phyloP scores from a whole-genome alignment of 140 eudicot genomes.

The Cichorium intybus region DNA sequence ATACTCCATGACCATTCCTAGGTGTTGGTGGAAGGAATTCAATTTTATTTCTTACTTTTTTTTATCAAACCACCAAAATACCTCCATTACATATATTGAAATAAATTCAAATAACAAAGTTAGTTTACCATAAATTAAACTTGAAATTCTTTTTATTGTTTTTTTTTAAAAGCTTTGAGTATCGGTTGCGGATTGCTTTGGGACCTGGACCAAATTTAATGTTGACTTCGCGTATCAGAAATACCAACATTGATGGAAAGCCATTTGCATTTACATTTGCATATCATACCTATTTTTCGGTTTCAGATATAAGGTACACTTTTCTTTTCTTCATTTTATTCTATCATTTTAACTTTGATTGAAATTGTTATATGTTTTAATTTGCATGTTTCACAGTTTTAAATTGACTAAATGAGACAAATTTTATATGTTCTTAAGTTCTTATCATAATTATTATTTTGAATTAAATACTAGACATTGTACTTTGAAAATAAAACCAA shows the following conservation, averaged over 20 bases:
- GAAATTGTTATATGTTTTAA: too few relatives aligned
- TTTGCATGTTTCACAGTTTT: background rate
- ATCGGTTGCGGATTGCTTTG: constrained; percentile 66
- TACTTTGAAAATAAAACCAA: too few relatives aligned
- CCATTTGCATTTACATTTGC: constrained; percentile 79
- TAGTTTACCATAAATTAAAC: too few relatives aligned
- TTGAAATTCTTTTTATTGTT: constrained; percentile 1
- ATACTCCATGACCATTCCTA: too few relatives aligned
- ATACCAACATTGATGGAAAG: constrained; percentile 70
- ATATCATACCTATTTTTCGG: constrained; percentile 84
- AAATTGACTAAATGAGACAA: too few relatives aligned
- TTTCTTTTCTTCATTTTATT: background rate
- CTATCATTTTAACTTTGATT: background rate
- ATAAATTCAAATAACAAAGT: too few relatives aligned
- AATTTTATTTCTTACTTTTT: too few relatives aligned
- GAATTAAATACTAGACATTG: constrained; percentile 6
- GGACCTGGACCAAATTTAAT: constrained; percentile 76
- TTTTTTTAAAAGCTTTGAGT: constrained; percentile 75
- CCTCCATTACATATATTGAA: too few relatives aligned
- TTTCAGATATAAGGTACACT: constrained; percentile 78
- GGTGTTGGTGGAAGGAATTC: too few relatives aligned
- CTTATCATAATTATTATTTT: background rate
- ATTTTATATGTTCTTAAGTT: too few relatives aligned
- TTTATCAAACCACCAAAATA: too few relatives aligned
- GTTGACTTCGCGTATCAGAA: constrained; percentile 79